Conservation (phyloP, 257 asterid species). For the Solanum habrochaites region DNA sequence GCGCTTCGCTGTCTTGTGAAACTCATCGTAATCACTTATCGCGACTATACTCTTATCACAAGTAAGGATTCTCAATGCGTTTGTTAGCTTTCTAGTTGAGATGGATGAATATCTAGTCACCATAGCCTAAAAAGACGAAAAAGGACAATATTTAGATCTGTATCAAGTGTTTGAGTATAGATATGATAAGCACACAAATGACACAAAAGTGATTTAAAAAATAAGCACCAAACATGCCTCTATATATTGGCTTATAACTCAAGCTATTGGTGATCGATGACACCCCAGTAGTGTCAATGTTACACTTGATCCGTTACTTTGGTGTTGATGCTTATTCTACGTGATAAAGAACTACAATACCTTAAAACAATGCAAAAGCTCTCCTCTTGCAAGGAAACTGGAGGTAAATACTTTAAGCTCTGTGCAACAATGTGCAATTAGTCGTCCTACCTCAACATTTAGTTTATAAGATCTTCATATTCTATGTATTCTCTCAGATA, state of each 20-base stretch:
- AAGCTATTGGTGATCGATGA: neutral
- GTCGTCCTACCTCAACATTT: neutral
- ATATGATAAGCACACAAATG: neutral
- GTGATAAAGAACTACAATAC: neutral
- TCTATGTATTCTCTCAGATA: neutral
- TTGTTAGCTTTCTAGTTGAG: constrained; percentile 79
- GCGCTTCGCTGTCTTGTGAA: constrained; percentile 41
- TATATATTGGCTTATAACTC: neutral
- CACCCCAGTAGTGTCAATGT: neutral
- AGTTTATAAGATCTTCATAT: neutral
- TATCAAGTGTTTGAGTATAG: neutral
- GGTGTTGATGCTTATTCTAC: neutral
- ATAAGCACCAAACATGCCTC: neutral
- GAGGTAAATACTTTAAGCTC: neutral
- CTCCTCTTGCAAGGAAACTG: neutral
- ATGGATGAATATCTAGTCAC: constrained; percentile 60
- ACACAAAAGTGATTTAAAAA: neutral
- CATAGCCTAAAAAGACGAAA: constrained; percentile 55
- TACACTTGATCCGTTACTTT: neutral
- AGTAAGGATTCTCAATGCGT: constrained; percentile 64
- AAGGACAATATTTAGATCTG: neutral
- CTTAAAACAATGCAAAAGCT: neutral
- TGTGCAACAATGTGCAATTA: neutral
- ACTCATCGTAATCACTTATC: constrained; percentile 69
- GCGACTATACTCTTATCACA: constrained; percentile 58